Evolutionary conservation across 2,329 filamentous ascomycete species (phyloP).

Genomic region (Colletotrichum coccodes): DNA sequence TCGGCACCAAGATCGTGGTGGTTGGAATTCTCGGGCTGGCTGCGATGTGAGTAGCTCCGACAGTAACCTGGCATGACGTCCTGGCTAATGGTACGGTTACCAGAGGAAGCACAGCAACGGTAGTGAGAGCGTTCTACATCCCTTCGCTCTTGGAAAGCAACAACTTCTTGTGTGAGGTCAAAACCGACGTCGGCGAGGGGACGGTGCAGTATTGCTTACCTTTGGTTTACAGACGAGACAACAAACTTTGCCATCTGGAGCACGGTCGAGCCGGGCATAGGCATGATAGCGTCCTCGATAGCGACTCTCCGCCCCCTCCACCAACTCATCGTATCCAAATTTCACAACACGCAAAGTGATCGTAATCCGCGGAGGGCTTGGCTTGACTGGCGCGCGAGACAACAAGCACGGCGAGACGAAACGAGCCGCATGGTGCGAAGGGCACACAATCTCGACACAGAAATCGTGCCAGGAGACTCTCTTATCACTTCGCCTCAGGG

Average conservation of each 20-base stretch:
- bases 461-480: neutral
- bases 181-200: too few species aligned
- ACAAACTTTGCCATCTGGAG: constrained; percentile 56
- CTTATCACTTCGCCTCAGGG: neutral
- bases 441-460: constrained; percentile 6
- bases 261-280: constrained; percentile 54
- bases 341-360: too few species aligned
- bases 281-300: constrained; percentile 48
- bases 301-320: constrained; percentile 50
- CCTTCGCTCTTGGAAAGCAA: constrained; percentile 44
- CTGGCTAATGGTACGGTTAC: neutral
- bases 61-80: neutral
- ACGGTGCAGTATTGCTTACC: neutral
- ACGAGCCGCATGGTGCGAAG: neutral
- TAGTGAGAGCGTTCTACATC: constrained; percentile 55
- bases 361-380: too few species aligned
- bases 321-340: neutral
- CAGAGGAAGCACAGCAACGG: constrained; percentile 46
- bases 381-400: neutral
- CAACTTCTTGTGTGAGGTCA: constrained; percentile 46
- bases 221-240: constrained; percentile 44
- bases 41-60: constrained; percentile 40
- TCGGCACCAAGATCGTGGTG: constrained; percentile 49
- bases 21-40: constrained; percentile 43
- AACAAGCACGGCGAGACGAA: constrained; percentile 1